Base-by-base conservation (phyloP, 2,329 filamentous ascomycete species). In the Macrophomina pseudophaseolina region DNA sequence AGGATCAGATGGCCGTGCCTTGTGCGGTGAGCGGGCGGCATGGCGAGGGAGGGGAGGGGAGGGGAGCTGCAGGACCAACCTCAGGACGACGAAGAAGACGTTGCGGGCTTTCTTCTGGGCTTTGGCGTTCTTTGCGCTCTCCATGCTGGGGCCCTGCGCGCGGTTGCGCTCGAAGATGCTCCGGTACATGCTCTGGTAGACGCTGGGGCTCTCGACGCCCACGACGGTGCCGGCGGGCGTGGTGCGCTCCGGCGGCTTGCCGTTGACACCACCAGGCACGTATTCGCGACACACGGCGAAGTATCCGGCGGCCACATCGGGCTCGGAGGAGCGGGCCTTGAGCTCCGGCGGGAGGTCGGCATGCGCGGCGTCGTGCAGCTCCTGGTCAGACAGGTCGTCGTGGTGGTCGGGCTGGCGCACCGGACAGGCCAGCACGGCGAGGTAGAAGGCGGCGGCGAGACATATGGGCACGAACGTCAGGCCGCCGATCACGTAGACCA, bases 161-260 rank as follows among this genome's bases (percentile, higher is more conserved):
- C 79, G 81, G 70, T 76, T 79, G 40, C 94, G 87, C 72, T 97
- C 93, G 76, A 99, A 98, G 69, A 99, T 90, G 77, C 91, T 97
- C 76, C 93, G 86, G 80, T 99, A 99, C 93, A 99, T 97, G 77
- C 91, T 91, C 85, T 98, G 95, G 79, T 98, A 98, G 44, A 99
- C 94, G 77, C 94, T 97, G 66, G 91, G 93, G 74, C 93, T 97
- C 66, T 93, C 91, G 49, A 91, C 84, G 40, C 90, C 88, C 52
- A 95, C 88, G 16, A 91, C 90, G 66, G 91, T 89, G 18, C 92
- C 93, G 12, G 92, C 87, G 5, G 93, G 92, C 0, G 92, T 94
- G 38, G 89, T 88, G 68, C 93, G 87, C 80, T 97, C 94, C 67
- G 94, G 93, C 5, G 94, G 93, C 80, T 94, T 97, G 68, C 93